Evolutionary conservation across 2,329 filamentous ascomycete species (phyloP).

Genomic region (Anthostomella pinea): DNA sequence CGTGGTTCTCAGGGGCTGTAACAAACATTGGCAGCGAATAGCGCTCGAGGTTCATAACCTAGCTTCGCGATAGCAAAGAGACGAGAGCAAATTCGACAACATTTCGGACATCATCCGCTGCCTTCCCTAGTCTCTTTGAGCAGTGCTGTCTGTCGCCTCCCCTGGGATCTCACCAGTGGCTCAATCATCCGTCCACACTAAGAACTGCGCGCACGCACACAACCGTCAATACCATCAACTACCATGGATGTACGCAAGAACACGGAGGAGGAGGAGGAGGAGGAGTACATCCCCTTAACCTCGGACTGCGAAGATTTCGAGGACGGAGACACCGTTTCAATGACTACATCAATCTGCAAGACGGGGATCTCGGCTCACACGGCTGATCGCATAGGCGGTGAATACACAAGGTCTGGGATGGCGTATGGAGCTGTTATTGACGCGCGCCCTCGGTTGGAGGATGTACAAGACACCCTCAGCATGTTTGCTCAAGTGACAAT

Average conservation of each 20-base stretch:
- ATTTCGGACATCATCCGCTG: conserved; percentile 43
- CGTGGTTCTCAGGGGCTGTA: conserved; percentile 48
- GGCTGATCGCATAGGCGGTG: conserved; percentile 20
- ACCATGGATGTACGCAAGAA: conserved; percentile 15
- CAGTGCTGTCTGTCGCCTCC: conserved; percentile 34
- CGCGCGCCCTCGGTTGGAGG: conserved; percentile 4
- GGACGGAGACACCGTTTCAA: conserved; percentile 8
- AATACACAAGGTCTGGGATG: conserved; percentile 15
- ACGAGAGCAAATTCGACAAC: conserved; percentile 43
- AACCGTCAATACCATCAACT: conserved; percentile 15
- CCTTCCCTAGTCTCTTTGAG: conserved; percentile 39
- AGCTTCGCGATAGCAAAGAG: conserved; percentile 74
- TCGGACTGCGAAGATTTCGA: conserved; percentile 17
- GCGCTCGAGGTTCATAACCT: conserved; percentile 63
- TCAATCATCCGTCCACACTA: conserved; percentile 19
- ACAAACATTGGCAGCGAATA: conserved; percentile 56
- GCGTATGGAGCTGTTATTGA: conserved; percentile 13
- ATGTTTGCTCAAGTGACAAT: conserved; percentile 22
- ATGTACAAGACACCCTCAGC: conserved; percentile 9
- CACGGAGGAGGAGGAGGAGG: conserved; percentile 12
- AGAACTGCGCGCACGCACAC: conserved; percentile 18
- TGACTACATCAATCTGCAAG: conserved; percentile 11
- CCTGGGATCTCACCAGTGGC: conserved; percentile 21
- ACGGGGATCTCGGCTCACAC: conserved; percentile 12
- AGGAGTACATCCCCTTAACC: conserved; percentile 18